Evolutionary conservation across 129 eudicot species (phyloP).

Genomic region (Oenanthe sinensis): DNA sequence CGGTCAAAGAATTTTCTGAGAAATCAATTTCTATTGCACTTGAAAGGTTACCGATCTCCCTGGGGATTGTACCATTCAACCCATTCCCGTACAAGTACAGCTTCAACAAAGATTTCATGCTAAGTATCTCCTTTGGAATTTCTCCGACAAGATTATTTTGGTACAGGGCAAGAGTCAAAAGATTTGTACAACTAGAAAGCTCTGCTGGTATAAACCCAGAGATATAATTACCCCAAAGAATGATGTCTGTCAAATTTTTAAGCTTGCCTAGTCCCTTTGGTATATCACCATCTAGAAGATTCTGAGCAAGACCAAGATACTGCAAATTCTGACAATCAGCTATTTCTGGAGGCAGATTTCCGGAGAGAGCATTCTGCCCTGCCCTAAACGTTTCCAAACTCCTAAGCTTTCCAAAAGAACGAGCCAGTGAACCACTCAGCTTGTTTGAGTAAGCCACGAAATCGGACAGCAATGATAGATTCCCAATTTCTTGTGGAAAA

Average conservation of each 20-base stretch:
- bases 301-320: slow-evolving; percentile 82
- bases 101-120: slow-evolving; percentile 38
- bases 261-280: slow-evolving; percentile 83
- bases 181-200: slow-evolving; percentile 59
- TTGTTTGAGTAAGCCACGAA: slow-evolving; percentile 77
- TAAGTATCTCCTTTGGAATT: slow-evolving; percentile 63
- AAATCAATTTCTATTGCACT: slow-evolving; percentile 71
- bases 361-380: slow-evolving; percentile 69
- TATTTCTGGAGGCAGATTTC: slow-evolving; percentile 66
- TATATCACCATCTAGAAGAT: slow-evolving; percentile 49
- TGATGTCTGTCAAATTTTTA: slow-evolving; percentile 45
- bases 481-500: slow-evolving; percentile 65
- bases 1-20: slow-evolving; percentile 62
- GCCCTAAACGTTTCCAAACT: slow-evolving; percentile 60
- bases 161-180: slow-evolving; percentile 80
- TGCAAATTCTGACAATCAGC: slow-evolving; percentile 45
- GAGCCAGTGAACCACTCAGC: slow-evolving; percentile 58
- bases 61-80: slow-evolving; percentile 79
- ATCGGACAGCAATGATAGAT: slow-evolving; percentile 49
- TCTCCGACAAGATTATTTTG: slow-evolving; percentile 73
- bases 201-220: slow-evolving; percentile 68
- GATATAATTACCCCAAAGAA: slow-evolving; percentile 73
- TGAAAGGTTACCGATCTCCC: slow-evolving; percentile 81
- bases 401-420: slow-evolving; percentile 62
- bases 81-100: slow-evolving; percentile 69